These are phyloP conservation scores for Claviceps sp. DNA, from an alignment of 2,329 filamentous ascomycete species.

Conservation along the genomic window DNA sequence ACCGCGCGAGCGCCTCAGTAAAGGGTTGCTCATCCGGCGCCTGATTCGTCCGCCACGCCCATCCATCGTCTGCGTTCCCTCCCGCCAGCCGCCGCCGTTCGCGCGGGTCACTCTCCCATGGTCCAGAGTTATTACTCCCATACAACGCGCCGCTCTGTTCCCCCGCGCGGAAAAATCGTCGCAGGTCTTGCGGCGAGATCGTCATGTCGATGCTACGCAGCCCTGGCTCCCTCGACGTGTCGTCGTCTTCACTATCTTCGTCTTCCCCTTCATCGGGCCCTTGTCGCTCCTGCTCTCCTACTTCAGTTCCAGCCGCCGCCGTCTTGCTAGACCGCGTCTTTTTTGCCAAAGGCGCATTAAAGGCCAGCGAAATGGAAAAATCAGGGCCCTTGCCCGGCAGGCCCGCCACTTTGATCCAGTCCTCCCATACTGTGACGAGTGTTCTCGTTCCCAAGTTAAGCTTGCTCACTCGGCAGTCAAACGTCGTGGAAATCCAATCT, in stretches of 20 bases:
- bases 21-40: conserved; percentile 25
- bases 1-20: conserved; percentile 34
- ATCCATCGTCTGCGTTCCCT: conserved; percentile 35
- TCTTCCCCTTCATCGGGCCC: neutral
- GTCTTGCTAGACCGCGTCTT: neutral
- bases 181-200: conserved; percentile 33
- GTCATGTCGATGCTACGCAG: conserved; percentile 37
- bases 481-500: conserved; percentile 38
- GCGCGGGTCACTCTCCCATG: conserved; percentile 20
- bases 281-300: neutral
- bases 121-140: conserved; percentile 4
- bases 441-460: conserved; percentile 37
- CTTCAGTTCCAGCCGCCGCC: neutral
- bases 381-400: conserved; percentile 26
- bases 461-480: conserved; percentile 42
- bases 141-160: conserved; percentile 6
- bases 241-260: conserved; percentile 10
- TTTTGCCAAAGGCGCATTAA: conserved; percentile 26
- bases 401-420: conserved; percentile 31
- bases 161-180: conserved; percentile 31
- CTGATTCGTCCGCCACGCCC: conserved; percentile 30
- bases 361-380: conserved; percentile 36
- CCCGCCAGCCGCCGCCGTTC: conserved; percentile 34
- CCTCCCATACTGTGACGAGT: conserved; percentile 35
- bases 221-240: conserved; percentile 12